Evolutionary conservation across 1,284 basidiomycete genomes (phyloP).

Genomic region (Macrocybe sp.): DNA sequence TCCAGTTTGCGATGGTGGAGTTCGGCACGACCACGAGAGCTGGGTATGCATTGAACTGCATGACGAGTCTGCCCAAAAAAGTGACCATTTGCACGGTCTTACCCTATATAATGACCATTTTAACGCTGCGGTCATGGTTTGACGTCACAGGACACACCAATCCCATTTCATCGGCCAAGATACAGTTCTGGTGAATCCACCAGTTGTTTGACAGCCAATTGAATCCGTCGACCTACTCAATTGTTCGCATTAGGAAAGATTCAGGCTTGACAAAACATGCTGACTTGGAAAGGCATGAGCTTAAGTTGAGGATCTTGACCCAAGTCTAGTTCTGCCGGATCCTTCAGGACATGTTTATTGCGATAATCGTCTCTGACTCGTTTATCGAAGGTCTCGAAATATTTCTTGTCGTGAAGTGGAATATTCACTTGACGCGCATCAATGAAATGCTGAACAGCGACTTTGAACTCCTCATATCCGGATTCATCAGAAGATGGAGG

Average conservation of each 20-base stretch:
- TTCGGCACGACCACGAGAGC: conserved; percentile 92
- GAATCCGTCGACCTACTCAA: conserved; percentile 75
- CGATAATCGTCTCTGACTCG: conserved; percentile 44
- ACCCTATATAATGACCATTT: conserved; percentile 42
- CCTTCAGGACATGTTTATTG: conserved; percentile 38
- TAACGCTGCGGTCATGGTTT: background rate
- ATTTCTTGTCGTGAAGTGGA: conserved; percentile 39
- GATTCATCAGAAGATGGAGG: conserved; percentile 61
- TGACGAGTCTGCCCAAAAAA: conserved; percentile 77
- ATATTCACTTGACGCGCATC: conserved; percentile 60
- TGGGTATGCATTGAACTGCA: conserved; percentile 62
- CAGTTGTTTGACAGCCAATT: conserved; percentile 92
- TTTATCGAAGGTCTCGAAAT: conserved; percentile 36
- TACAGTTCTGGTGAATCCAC: conserved; percentile 84
- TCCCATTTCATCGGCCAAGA: conserved; percentile 99
- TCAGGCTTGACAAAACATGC: conserved; percentile 6
- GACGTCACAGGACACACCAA: conserved; percentile 43
- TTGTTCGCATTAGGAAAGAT: conserved; percentile 7
- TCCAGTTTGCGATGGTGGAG: conserved; percentile 87
- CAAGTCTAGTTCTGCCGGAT: conserved; percentile 51
- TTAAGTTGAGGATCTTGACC: conserved; percentile 59
- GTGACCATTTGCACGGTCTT: conserved; percentile 93
- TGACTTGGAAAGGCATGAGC: conserved; percentile 83
- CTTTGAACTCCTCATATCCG: conserved; percentile 59
- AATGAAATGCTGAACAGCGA: conserved; percentile 65